Evolutionary conservation across 78 protist genomes (phyloP), one percentile per base, ranked within the genome.

Genomic region (Pelomyxa schiedti): DNA sequence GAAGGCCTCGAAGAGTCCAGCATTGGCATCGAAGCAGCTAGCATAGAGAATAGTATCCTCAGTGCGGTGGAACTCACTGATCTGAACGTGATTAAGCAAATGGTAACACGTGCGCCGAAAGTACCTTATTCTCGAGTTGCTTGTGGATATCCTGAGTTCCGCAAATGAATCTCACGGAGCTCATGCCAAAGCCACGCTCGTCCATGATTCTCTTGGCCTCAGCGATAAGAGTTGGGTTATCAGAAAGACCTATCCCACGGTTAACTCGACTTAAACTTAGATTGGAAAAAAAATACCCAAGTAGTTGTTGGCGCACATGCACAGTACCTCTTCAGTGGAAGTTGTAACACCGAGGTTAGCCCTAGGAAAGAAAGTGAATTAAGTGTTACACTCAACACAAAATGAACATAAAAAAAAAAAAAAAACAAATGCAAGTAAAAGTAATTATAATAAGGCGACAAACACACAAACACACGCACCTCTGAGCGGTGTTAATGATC

Each of bases 301-400:
- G 76, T 84, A 86, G 77, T 88, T 81, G 76, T 84, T 90, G 41
- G 91, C 87, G 69, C 93, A 89, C 42, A 86, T 76, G 80, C 77
- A 81, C n/a, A 86, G 30, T 22, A 90, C 86, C 37, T 32, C 35
- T 3, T 2, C 26, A 22, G 24, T 41, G 73, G 6, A 1, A 1
- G 26, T 1, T 8, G 24, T 26, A 30, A 70, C 36, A 7, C 6
- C 1, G 53, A 70, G 7, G 29, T 0, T 22, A 5, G 74, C 47
- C n/a, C n/a, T n/a, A n/a, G n/a, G n/a, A n/a, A n/a, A n/a, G n/a
- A n/a, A n/a, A n/a, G n/a, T n/a, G 63, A 22, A 22, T 22, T 24
- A 24, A 47, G 63, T 22, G 22, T 47, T 22, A 47, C 63, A 22
- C 63, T 47, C 63, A 22, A 22, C 35, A 22, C 22, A 22, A 47